phyloP scores from a whole-genome alignment of 495 filamentous ascomycete species.

The Aspergillus incahuasiensis region DNA sequence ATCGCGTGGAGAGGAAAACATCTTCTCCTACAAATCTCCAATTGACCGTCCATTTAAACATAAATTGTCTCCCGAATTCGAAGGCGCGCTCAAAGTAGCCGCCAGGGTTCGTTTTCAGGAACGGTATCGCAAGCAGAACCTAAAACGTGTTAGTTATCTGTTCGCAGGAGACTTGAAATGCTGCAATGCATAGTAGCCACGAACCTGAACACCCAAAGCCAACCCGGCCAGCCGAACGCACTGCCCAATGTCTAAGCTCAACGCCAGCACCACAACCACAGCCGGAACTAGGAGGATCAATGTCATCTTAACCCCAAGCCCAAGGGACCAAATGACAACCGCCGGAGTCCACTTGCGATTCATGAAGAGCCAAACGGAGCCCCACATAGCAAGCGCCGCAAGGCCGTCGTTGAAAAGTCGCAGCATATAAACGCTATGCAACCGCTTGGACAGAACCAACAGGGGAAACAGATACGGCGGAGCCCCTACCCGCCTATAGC shows the following conservation, averaged over 20 bases:
- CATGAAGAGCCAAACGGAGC: constrained; percentile 74
- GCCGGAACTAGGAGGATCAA: constrained; percentile 77
- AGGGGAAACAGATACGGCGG: constrained; percentile 87
- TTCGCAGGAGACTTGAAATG: background rate
- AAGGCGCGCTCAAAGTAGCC: constrained; percentile 81
- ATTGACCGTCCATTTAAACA: constrained; percentile 98
- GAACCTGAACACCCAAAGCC: constrained; percentile 70
- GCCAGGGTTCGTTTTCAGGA: constrained; percentile 58
- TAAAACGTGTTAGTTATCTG: constrained; percentile 21
- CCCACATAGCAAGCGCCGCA: constrained; percentile 74
- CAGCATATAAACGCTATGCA: constrained; percentile 90
- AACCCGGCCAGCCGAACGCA: constrained; percentile 62
- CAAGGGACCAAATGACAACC: constrained; percentile 67
- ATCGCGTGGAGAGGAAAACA: constrained; percentile 68
- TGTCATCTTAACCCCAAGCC: constrained; percentile 91
- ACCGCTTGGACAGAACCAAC: constrained; percentile 80
- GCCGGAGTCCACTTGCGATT: constrained; percentile 64
- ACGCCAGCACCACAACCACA: constrained; percentile 65
- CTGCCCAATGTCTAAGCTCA: constrained; percentile 58
- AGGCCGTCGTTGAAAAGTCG: constrained; percentile 95
- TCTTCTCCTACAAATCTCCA: constrained; percentile 90
- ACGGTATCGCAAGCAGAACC: constrained; percentile 68
- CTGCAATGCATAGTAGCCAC: background rate
- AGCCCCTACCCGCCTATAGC: constrained; percentile 72
- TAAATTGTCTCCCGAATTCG: constrained; percentile 80